Evolutionary conservation across 345 rosid species (phyloP), one percentile per base, ranked within the genome.

Genomic region (Salix koriyanagi): DNA sequence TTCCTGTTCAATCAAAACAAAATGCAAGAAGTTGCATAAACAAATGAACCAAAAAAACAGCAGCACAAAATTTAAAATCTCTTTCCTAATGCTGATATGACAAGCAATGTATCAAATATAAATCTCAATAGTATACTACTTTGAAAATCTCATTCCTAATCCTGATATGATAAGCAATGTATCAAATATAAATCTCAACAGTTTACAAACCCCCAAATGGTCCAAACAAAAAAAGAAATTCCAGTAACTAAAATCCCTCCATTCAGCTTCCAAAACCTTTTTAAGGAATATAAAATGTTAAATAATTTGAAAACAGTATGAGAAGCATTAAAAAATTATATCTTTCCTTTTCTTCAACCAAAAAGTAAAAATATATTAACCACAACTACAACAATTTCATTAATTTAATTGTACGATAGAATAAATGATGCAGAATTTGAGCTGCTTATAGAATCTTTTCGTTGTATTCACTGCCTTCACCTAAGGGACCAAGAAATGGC

Each of bases 1-100:
- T 93, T 96, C 92, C 99, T 93, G 83, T 69, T 75, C 39, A 85
- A 80, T 73, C 70, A 58, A 84, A 76, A 83, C 68, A 58, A 13
- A 0, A 10, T 58, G 28, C 64, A 58, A 58, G 62, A 58, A 58
- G 14, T 58, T n/a, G 64, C 28, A 58, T 58, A n/a, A 58, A 23
- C 25, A 25, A 58, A 58, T 23, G 11, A 23, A 58, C 64, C 64
- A 23, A 58, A 58, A 58, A 58, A 52, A 52, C 25, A 58, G 28
- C 64, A 3, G 28, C 64, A 9, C 12, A 58, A 58, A 58, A 58
- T 8, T 58, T 9, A 5, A 10, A 23, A 23, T n/a, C 12, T 58
- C 15, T n/a, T n/a, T 10, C 62, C 62, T 58, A 23, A 10, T 58
- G 28, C 28, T 67, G 52, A 60, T 41, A 71, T 18, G 50, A 10